Conservation (phyloP, 805 yeast species). For the Teunomyces panamensis region DNA sequence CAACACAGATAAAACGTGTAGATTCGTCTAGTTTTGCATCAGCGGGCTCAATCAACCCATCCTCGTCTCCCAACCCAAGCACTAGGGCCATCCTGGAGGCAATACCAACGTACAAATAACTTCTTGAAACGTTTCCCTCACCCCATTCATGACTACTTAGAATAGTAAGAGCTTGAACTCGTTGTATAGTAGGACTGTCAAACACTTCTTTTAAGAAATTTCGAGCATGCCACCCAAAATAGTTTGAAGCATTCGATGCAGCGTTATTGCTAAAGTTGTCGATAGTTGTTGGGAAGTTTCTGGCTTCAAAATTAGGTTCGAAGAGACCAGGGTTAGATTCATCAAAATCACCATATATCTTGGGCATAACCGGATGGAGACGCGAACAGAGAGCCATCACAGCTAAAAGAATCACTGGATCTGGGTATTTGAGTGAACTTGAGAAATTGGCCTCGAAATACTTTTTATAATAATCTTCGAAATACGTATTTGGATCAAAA, state of each 20-base stretch:
- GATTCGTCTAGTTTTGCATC: slow-evolving; percentile 10
- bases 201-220: slow-evolving; percentile 27
- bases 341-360: slow-evolving; percentile 32
- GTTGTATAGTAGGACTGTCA: slow-evolving; percentile 36
- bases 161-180: slow-evolving; percentile 36
- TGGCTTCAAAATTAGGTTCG: slow-evolving; percentile 16
- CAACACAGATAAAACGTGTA: slow-evolving; percentile 20
- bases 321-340: slow-evolving; percentile 22
- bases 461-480: slow-evolving; percentile 13
- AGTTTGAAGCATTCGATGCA: slow-evolving; percentile 32
- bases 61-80: slow-evolving; percentile 25
- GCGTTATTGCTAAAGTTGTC: slow-evolving; percentile 7
- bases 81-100: slow-evolving; percentile 39
- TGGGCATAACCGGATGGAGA: slow-evolving; percentile 28
- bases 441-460: slow-evolving; percentile 11
- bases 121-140: slow-evolving; percentile 33
- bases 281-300: neutral
- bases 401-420: slow-evolving; percentile 32
- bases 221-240: slow-evolving; percentile 40
- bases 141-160: slow-evolving; percentile 43
- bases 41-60: slow-evolving; percentile 6
- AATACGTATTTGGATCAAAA: slow-evolving; percentile 19
- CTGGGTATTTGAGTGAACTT: slow-evolving; percentile 15
- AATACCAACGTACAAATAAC: slow-evolving; percentile 36
- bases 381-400: slow-evolving; percentile 35